Evolutionary conservation across 2,329 filamentous ascomycete species (phyloP), one percentile per base, ranked within the genome.

Genomic region (Aspergillus candidus): DNA sequence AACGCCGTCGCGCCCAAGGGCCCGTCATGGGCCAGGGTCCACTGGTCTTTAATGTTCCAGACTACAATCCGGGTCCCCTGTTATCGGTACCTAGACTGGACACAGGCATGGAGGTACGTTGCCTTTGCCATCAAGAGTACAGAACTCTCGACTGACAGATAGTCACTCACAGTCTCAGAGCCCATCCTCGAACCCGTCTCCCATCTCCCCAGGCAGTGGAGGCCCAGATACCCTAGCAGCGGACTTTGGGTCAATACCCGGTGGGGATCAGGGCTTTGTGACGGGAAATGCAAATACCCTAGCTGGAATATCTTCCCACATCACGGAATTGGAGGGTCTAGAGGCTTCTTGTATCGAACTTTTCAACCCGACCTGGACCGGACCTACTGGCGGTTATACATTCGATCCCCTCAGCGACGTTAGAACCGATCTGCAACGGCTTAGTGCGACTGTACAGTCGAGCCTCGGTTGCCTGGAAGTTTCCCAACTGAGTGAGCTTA

Each of bases 121-220:
- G 22, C 7, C 22, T 27, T 2, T 2, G 8, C 6, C 7, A 2
- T 10, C 22, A 27, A 5, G 22, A 27, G 22, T 10, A 27, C 22
- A 10, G 22, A 27, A 27, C 22, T 10, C 22, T 27, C 6, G 22
- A 27, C 22, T 27, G 22, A 27, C 22, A 6, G 22, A 27, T 6
- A 27, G 6, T 27, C 10, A 27, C 22, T 6, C 22, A 27, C 8
- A 27, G 22, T 8, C 22, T 27, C 22, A 7, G 8, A 35, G 32
- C 15, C 14, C 12, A 11, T 46, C 35, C 5, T 40, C 44, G 5
- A 17, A 27, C 14, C 13, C 15, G 3, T 45, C 46, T 11, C 33
- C 36, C 2, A 14, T 42, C 12, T 48, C 43, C 7, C 30, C 36
- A 4, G 43, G 40, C 22, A 46, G 35, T 32, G 13, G 38, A 5